A percentile compares a stretch with the other conserved stretches of the same genome.
These are phyloP conservation scores for Gautieria morchelliformis DNA, from an alignment of 768 basidiomycete species.

Conservation along the genomic window DNA sequence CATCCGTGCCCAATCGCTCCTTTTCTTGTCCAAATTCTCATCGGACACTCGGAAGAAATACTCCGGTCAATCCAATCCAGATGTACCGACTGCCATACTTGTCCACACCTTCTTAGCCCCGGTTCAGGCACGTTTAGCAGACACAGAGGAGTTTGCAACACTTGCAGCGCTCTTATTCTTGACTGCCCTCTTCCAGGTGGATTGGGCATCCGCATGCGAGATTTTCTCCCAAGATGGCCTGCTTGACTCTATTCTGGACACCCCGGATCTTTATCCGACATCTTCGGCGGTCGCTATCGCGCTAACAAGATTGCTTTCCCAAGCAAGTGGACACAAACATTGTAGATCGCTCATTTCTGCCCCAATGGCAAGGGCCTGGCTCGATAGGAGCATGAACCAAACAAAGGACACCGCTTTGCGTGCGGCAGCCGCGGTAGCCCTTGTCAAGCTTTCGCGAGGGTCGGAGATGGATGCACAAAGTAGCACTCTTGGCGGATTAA, in stretches of 20 bases:
- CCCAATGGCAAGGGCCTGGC: constrained; percentile 49
- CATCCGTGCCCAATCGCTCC: constrained; percentile 58
- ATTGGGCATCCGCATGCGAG: constrained; percentile 51
- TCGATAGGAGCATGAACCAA: constrained; percentile 47
- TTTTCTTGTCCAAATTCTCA: constrained; percentile 39
- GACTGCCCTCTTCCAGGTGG: constrained; percentile 78
- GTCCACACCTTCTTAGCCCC: constrained; percentile 40
- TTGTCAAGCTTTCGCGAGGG: constrained; percentile 69
- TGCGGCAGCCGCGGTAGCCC: constrained; percentile 59
- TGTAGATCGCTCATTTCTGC: constrained; percentile 55
- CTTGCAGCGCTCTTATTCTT: constrained; percentile 56
- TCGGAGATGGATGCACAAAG: constrained; percentile 31
- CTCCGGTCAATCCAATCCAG: constrained; percentile 29
- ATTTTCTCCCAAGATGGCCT: constrained; percentile 59
- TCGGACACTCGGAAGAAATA: constrained; percentile 50
- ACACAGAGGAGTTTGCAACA: constrained; percentile 43
- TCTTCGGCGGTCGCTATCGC: constrained; percentile 41
- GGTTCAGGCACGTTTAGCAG: constrained; percentile 41
- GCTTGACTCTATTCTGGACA: constrained; percentile 56
- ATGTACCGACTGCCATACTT: constrained; percentile 38
- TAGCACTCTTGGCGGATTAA: neutral
- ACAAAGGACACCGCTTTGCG: constrained; percentile 37
- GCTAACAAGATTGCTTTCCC: constrained; percentile 65
- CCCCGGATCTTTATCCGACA: constrained; percentile 53
- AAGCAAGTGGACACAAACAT: constrained; percentile 64